phyloP scores from a whole-genome alignment of 768 basidiomycete genomes.

The Dentipellis sp. region DNA sequence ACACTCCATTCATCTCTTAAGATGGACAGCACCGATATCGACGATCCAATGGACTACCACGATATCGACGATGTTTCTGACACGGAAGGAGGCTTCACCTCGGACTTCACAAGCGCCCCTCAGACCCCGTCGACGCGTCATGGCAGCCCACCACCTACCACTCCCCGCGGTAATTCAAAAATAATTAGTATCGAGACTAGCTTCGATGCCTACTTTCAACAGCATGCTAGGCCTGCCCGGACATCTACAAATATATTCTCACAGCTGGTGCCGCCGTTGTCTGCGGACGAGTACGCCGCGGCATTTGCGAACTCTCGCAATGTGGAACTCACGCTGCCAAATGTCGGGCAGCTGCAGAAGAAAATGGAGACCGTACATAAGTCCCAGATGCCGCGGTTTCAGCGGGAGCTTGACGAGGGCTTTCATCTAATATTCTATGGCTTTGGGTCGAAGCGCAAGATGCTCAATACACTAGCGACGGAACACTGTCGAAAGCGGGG shows the following conservation, averaged over 20 bases:
- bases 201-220: constrained; percentile 82
- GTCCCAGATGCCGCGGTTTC: constrained; percentile 48
- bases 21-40: neutral
- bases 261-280: neutral
- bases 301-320: neutral
- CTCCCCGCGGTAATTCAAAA: neutral
- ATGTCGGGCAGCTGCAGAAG: constrained; percentile 23
- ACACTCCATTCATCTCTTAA: neutral
- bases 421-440: constrained; percentile 90
- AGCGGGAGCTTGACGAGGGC: constrained; percentile 66
- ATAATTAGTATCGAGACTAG: constrained; percentile 27
- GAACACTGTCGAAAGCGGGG: constrained; percentile 47
- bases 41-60: neutral
- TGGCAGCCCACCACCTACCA: neutral
- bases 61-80: neutral
- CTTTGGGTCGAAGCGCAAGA: constrained; percentile 73
- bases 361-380: constrained; percentile 21
- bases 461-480: constrained; percentile 69
- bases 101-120: neutral
- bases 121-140: neutral
- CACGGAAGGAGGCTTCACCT: neutral
- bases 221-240: constrained; percentile 48
- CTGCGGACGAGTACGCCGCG: constrained; percentile 10
- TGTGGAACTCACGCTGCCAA: constrained; percentile 20
- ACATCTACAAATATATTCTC: constrained; percentile 61